Percentiles rank a stretch among this genome's conserved stretches.
Conservation (phyloP, 2,329 filamentous ascomycete species). For the Penicillium hordei region DNA sequence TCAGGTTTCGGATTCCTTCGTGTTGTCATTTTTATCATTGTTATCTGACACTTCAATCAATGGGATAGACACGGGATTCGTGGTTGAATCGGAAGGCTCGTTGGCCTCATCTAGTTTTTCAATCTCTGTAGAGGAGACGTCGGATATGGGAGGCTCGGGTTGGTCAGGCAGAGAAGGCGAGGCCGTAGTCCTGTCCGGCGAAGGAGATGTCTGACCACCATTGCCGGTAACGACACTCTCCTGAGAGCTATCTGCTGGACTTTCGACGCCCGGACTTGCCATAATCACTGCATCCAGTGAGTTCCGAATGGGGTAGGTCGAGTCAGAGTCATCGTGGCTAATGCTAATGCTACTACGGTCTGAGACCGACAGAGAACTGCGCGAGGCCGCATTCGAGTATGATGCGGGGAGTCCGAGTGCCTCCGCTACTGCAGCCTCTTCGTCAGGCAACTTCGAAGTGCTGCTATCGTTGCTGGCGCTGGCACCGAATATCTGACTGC, state of each 20-base stretch:
- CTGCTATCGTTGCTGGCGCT: constrained; percentile 49
- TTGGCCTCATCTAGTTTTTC: not conserved
- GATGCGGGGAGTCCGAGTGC: constrained; percentile 47
- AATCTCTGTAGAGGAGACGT: not conserved
- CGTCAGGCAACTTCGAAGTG: constrained; percentile 46
- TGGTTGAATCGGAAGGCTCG: not conserved
- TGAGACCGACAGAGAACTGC: constrained; percentile 37
- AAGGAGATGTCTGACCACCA: constrained; percentile 7
- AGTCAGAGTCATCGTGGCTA: constrained; percentile 31
- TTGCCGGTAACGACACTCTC: constrained; percentile 21
- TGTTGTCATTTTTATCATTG: constrained; percentile 6
- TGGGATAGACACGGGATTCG: constrained; percentile 16
- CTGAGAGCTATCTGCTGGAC: constrained; percentile 26
- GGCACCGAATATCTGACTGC: constrained; percentile 54
- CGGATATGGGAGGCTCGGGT: not conserved
- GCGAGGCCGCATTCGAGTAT: constrained; percentile 31
- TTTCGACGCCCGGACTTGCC: constrained; percentile 24
- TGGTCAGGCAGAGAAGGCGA: not conserved
- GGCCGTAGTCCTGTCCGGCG: not conserved
- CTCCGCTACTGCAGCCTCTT: constrained; percentile 52
- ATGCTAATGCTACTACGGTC: constrained; percentile 36
- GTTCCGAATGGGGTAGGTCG: constrained; percentile 21
- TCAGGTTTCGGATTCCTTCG: not conserved
- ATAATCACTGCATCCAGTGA: constrained; percentile 28
- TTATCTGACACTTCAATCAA: constrained; percentile 26